Evolutionary conservation across 2,329 filamentous ascomycete species (phyloP).

Genomic region (Monilinia fructicola): DNA sequence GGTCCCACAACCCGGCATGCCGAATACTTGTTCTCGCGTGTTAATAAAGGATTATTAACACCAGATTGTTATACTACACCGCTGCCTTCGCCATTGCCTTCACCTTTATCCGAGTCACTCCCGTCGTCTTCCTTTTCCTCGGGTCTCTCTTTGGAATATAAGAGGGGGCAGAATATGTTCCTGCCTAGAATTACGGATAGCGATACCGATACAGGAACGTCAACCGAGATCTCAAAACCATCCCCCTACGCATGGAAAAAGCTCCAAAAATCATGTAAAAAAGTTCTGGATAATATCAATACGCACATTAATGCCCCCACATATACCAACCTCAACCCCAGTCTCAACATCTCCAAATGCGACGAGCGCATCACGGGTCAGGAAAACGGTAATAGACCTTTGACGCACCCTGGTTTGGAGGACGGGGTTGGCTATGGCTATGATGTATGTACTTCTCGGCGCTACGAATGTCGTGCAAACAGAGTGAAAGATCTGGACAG

Average conservation of each 20-base stretch:
- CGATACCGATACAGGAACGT: background rate
- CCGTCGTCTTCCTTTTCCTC: background rate
- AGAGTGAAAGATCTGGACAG: background rate
- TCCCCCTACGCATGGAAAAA: background rate
- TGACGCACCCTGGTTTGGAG: background rate
- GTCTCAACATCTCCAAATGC: background rate
- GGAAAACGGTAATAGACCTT: background rate
- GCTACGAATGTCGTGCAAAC: background rate
- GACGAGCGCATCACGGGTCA: background rate
- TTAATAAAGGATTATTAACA: background rate
- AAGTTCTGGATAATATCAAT: background rate
- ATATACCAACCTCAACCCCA: background rate
- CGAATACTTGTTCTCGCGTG: background rate
- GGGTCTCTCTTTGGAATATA: background rate
- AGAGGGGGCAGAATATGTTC: background rate
- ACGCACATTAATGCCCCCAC: background rate
- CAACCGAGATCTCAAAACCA: background rate
- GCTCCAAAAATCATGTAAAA: background rate
- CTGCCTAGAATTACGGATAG: too few relatives aligned
- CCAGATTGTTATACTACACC: conserved; percentile 1
- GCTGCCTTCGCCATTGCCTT: background rate
- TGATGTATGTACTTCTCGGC: background rate
- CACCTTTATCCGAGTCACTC: background rate
- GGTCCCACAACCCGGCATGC: background rate
- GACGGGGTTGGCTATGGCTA: background rate